Base-by-base conservation (phyloP, 306 rosid species). In the Castanea sativa region DNA sequence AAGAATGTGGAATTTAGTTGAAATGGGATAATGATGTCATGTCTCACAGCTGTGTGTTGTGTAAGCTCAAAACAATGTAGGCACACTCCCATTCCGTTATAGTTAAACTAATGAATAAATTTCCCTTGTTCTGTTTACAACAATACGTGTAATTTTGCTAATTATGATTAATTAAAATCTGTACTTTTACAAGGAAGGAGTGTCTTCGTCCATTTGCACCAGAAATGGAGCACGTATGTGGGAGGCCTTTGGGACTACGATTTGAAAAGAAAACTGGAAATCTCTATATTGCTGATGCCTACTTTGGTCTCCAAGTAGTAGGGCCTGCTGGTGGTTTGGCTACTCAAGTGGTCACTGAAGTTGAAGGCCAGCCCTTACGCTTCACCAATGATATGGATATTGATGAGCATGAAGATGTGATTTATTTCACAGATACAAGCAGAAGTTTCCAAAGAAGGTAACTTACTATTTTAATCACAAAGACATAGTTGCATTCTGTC, bases 241-340 rank as follows among this genome's bases (percentile, higher is more conserved):
- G 98, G 81, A 89, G 98, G 76, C 99, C 98, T 32, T 82, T 95
- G 75, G 99, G 98, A 56, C 81, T 92, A 21, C 88, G 80, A 59
- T 95, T 92, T 56, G 92, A 91, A 38, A 87, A 87, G 90, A 89
- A 88, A 83, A 95, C 74, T 35, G 97, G 97, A 76, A 93, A 95
- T 75, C 86, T 95, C 21, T 95, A 91, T 60, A 89, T 91, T 30
- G 99, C 99, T 5, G 99, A 95, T 82, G 95, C 98, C 69, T 95
- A 95, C 80, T 82, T 91, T 0, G 99, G 99, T 81, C 92, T 95
- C 72, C 89, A 88, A 76, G 92, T 91, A 6, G 98, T 90, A 58
- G 98, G 99, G 41, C 91, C 96, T 23, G 38, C 75, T 30, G 98
- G 99, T 60, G 99, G 98, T 80, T 85, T 92, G 78, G 96, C 99